Evolutionary conservation across 2,329 filamentous ascomycete genomes (phyloP), one percentile per base, ranked within the genome.

Genomic region (Pyrenophora seminiperda): DNA sequence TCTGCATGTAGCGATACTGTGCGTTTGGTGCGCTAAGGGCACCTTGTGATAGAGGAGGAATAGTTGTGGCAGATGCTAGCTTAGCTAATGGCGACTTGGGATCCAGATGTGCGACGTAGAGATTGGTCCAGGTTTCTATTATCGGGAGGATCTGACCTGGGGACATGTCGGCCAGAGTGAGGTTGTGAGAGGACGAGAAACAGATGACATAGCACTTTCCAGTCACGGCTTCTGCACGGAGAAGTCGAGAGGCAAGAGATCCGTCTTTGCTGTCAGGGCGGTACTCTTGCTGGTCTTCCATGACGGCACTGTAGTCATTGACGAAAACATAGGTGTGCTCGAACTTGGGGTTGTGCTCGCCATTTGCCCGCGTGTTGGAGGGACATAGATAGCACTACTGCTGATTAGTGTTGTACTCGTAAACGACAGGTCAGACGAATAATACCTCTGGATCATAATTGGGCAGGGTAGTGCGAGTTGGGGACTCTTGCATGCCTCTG

Each of bases 151-250:
- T 97, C 53, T 95, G 84, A 4, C 77, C 60, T 2, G 89, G 81
- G 0, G 85, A 76, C 81, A 99, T 90, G 71, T 99, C 94, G 56
- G 94, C 93, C 20, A 99, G 84, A 2, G 94, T 99, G 53, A 95
- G 77, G 73, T 97, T 89, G 75, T 99, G 94, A 58, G 86, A 86
- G 2, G 91, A 86, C 6, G 91, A 94, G 76, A 99, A 99, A 49
- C 92, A 96, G 45, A 99, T 83, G 47, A 99, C 94, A 74, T 96
- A 97, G 79, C 94, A 99, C 78, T 93, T 93, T 57, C 94, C 94
- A 41, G 90, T 97, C 48, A 96, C 92, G 7, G 90, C 81, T 69
- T 95, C 85, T 18, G 91, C 93, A 63, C 85, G 85, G 30, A 99
- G 84, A 31, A 99, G 84, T 22, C 87, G 79, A 6, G 86, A 86